A percentile compares a stretch with the other conserved stretches of the same genome.
Conservation (phyloP, 257 asterid species). For the Przewalskia tangutica region DNA sequence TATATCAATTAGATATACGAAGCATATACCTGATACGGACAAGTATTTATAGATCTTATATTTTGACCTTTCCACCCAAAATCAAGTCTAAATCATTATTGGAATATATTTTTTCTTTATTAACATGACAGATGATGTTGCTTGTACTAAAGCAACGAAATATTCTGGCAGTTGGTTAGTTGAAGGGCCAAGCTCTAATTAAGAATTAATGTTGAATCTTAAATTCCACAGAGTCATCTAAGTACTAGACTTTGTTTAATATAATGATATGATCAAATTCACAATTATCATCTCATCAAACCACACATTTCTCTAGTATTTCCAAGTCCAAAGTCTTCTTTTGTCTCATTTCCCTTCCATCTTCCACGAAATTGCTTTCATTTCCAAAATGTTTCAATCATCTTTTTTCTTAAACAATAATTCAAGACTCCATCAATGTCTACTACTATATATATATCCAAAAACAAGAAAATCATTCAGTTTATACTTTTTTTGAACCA, state of each 20-base stretch:
- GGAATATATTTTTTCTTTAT: neutral
- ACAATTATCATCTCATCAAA: neutral
- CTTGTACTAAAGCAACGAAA: neutral
- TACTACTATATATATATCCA: neutral
- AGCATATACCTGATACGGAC: neutral
- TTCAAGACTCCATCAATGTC: neutral
- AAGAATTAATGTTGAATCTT: neutral
- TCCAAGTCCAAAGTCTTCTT: neutral
- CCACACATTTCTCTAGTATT: neutral
- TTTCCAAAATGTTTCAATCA: neutral
- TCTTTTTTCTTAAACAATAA: neutral
- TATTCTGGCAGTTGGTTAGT: neutral
- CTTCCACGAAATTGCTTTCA: neutral
- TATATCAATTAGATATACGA: neutral
- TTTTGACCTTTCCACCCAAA: neutral
- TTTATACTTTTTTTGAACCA: neutral
- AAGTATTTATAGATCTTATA: neutral
- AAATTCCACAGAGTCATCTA: neutral
- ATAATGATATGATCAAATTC: neutral
- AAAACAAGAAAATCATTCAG: neutral
- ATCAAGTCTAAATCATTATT: neutral
- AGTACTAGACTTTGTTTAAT: neutral
- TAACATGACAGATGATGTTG: neutral
- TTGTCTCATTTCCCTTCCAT: neutral
- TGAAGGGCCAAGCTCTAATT: neutral